Conservation (phyloP, 148 eudicot genomes). For the Camellia sinensis region DNA sequence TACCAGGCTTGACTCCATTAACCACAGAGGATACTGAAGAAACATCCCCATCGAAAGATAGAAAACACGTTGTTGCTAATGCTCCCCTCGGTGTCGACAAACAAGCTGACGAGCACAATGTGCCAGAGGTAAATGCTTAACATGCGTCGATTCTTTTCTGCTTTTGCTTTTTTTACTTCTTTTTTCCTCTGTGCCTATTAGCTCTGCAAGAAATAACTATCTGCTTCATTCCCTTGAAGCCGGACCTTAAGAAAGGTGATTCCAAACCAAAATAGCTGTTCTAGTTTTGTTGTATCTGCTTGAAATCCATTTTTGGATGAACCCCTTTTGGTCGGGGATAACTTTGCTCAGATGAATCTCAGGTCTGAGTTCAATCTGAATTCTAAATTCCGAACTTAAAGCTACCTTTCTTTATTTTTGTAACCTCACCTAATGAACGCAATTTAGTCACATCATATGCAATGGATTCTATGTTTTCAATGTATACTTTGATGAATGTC, state of each 20-base stretch:
- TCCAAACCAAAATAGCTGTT: background rate
- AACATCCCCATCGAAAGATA: constrained; percentile 5
- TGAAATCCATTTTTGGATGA: background rate
- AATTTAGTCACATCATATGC: background rate
- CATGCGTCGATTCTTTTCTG: background rate
- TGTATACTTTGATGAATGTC: no score
- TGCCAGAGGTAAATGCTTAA: constrained; percentile 33
- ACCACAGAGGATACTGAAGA: constrained; percentile 16
- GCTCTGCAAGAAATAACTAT: background rate
- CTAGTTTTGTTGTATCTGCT: background rate
- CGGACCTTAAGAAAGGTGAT: background rate
- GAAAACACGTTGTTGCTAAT: background rate
- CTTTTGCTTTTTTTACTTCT: background rate
- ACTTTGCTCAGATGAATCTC: background rate
- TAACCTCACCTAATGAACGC: background rate
- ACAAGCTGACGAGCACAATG: constrained; percentile 12
- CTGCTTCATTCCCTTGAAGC: background rate
- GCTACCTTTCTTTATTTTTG: background rate
- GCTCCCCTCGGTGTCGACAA: constrained; percentile 11
- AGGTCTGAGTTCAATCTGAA: background rate
- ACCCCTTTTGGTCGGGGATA: background rate
- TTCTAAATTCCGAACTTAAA: background rate
- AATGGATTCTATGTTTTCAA: no score
- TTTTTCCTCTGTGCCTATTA: background rate
- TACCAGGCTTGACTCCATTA: constrained; percentile 44